Percentiles rank a stretch among this genome's conserved stretches.
phyloP scores from a whole-genome alignment of 768 basidiomycete species.

The Amanita rimosa region DNA sequence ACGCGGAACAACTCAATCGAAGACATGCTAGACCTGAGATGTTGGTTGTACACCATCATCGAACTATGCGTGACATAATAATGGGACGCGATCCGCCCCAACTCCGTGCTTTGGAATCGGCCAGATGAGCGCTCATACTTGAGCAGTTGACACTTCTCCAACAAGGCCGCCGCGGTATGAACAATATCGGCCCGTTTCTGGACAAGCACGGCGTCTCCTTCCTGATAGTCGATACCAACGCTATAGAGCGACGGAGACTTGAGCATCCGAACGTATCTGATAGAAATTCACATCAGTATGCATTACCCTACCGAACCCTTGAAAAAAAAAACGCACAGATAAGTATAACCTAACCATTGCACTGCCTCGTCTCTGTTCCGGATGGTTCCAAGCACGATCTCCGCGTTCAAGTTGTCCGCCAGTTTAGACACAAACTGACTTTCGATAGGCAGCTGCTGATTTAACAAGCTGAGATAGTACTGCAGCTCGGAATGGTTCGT shows the following conservation, averaged over 20 bases:
- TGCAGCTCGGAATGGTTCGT: conserved; percentile 96
- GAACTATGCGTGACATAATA: conserved; percentile 93
- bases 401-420: conserved; percentile 94
- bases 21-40: conserved; percentile 79
- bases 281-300: background rate
- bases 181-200: conserved; percentile 93
- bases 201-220: conserved; percentile 70
- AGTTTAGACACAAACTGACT: conserved; percentile 87
- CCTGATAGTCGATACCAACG: conserved; percentile 83
- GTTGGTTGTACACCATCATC: conserved; percentile 96
- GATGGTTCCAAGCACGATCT: conserved; percentile 91
- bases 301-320: background rate
- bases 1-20: conserved; percentile 89
- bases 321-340: conserved; percentile 47
- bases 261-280: conserved; percentile 90
- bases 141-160: conserved; percentile 91
- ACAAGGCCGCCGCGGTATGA: conserved; percentile 84
- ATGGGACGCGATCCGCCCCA: conserved; percentile 89
- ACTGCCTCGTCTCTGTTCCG: conserved; percentile 95
- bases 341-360: conserved; percentile 94
- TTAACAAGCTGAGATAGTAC: conserved; percentile 90
- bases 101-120: conserved; percentile 84
- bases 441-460: conserved; percentile 97
- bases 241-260: conserved; percentile 80
- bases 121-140: conserved; percentile 89